phyloP scores from a whole-genome alignment of 352 stramenopile genomes.

The Plasmopara viticola region DNA sequence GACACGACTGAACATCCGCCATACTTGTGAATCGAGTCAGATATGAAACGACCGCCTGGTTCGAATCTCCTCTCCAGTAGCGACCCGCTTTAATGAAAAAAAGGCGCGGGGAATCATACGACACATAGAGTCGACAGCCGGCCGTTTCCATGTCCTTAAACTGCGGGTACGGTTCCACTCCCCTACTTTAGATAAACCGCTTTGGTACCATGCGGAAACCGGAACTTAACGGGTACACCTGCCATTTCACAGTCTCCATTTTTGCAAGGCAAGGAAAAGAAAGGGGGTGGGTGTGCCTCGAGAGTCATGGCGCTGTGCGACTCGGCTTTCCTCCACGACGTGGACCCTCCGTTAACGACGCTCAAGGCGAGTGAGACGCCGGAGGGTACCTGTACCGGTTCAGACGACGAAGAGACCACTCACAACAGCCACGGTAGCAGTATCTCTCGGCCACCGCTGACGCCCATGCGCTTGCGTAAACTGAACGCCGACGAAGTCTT shows the following conservation, averaged over 20 bases:
- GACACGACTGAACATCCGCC: no score
- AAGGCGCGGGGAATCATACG: no score
- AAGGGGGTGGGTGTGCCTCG: background rate
- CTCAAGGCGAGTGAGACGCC: constrained; percentile 6
- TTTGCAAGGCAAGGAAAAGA: constrained; percentile 1
- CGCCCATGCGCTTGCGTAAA: constrained; percentile 8
- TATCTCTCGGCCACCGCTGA: constrained; percentile 7
- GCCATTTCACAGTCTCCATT: constrained; percentile 26
- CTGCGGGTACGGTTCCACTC: background rate
- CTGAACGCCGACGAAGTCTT: constrained; percentile 52
- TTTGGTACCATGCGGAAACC: constrained; percentile 7
- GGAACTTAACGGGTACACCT: background rate
- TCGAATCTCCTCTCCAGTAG: no score
- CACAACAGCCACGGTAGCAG: constrained; percentile 9
- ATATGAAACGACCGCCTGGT: no score
- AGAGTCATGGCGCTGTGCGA: constrained; percentile 5
- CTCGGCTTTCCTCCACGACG: constrained; percentile 19
- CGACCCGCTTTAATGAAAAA: no score
- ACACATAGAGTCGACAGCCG: no score
- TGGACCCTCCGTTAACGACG: constrained; percentile 9
- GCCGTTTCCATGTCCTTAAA: background rate
- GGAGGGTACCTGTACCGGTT: constrained; percentile 15
- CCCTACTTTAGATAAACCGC: no score
- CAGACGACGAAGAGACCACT: constrained; percentile 21
- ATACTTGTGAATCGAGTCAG: no score